These are phyloP conservation scores for Candida hispaniensis DNA, from an alignment of 805 yeast genomes.

Conservation along the genomic window DNA sequence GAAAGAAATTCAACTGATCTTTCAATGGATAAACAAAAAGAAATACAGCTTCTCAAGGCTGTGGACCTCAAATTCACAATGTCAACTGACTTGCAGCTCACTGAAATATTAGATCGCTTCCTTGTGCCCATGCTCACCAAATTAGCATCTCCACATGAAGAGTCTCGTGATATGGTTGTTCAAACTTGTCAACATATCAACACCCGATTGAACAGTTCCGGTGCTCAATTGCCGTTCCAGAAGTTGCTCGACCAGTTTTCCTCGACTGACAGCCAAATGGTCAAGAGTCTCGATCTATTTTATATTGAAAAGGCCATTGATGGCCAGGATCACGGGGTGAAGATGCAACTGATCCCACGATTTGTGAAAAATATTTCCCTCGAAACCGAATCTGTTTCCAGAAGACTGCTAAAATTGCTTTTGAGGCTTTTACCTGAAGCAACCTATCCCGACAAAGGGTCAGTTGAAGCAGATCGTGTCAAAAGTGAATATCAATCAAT, in stretches of 20 bases:
- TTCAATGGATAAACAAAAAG: slow-evolving; percentile 18
- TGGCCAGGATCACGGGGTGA: slow-evolving; percentile 30
- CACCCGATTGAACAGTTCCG: slow-evolving; percentile 44
- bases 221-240: slow-evolving; percentile 50
- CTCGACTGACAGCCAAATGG: slow-evolving; percentile 16
- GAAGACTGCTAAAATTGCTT: slow-evolving; percentile 1
- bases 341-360: slow-evolving; percentile 35
- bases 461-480: slow-evolving; percentile 7
- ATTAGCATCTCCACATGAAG: slow-evolving; percentile 55
- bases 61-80: slow-evolving; percentile 77
- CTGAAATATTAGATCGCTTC: slow-evolving; percentile 47
- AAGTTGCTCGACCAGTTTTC: slow-evolving; percentile 52
- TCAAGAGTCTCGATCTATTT: slow-evolving; percentile 32
- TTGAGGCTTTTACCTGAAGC: slow-evolving; percentile 8
- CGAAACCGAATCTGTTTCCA: neutral
- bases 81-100: slow-evolving; percentile 60
- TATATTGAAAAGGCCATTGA: slow-evolving; percentile 61
- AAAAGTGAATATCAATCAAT: too few species aligned
- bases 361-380: slow-evolving; percentile 36
- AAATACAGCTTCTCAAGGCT: slow-evolving; percentile 34
- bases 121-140: slow-evolving; percentile 72
- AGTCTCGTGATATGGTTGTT: slow-evolving; percentile 58
- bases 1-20: too few species aligned
- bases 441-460: slow-evolving; percentile 9
- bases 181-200: slow-evolving; percentile 56